These are phyloP conservation scores for Kitagawia praeruptora DNA, from an alignment of 129 eudicot species.

Conservation along the genomic window DNA sequence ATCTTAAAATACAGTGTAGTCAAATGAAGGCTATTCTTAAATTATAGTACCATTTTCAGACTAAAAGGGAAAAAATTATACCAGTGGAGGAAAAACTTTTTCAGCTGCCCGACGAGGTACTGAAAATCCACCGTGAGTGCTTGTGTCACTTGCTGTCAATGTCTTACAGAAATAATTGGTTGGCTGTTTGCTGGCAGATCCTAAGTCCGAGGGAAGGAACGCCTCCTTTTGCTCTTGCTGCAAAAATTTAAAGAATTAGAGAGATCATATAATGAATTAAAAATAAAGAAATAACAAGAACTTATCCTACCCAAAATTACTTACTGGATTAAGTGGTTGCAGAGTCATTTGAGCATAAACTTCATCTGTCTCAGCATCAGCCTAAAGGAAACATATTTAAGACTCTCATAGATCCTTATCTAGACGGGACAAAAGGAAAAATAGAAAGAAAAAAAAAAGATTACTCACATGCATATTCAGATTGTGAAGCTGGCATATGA, in stretches of 20 bases:
- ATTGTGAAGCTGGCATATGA: constrained; percentile 89
- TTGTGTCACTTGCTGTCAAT: constrained; percentile 88
- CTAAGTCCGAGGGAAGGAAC: constrained; percentile 67
- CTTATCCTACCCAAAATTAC: constrained; percentile 13
- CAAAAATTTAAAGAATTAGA: not conserved
- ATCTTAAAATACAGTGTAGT: not conserved
- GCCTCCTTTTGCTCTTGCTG: constrained; percentile 91
- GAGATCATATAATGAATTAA: not conserved
- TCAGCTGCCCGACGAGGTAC: constrained; percentile 96
- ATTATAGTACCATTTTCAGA: not conserved
- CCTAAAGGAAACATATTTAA: constrained; percentile 37
- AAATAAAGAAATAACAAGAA: not conserved
- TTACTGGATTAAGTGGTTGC: constrained; percentile 75
- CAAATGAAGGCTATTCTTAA: not conserved
- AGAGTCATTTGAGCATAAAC: constrained; percentile 89
- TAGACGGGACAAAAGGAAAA: not conserved
- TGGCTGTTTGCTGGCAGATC: constrained; percentile 72
- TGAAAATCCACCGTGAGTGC: constrained; percentile 94
- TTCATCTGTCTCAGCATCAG: constrained; percentile 90
- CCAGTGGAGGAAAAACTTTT: constrained; percentile 90
- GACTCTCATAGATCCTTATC: not conserved
- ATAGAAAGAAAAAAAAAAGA: not conserved
- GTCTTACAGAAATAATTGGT: constrained; percentile 90
- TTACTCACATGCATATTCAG: constrained; percentile 81
- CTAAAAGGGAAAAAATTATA: constrained; percentile 13